Conservation (phyloP, 2,329 filamentous ascomycete species). For the Didymella keratinophila region DNA sequence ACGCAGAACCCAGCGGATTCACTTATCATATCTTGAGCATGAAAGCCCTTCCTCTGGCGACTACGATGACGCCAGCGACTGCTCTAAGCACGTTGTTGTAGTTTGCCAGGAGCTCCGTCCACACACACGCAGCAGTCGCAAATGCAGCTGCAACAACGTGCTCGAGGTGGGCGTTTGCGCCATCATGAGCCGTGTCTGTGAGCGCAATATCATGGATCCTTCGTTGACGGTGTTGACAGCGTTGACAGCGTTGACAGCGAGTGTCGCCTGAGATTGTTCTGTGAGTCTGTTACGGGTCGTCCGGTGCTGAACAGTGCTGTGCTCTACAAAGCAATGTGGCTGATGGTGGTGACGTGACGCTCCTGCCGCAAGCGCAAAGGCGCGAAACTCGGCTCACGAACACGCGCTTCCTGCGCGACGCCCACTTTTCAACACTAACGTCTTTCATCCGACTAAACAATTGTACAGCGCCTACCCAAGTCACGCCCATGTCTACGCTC, state of each 20-base stretch:
- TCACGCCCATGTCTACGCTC: background rate
- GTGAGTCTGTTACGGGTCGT: no score
- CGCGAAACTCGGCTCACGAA: background rate
- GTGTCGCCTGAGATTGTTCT: background rate
- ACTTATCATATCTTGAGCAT: background rate
- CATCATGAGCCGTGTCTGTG: background rate
- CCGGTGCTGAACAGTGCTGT: background rate
- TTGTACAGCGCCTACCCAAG: no score
- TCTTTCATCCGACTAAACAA: background rate
- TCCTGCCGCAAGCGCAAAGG: background rate
- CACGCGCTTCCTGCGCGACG: background rate
- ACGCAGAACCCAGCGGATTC: background rate
- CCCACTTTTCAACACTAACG: background rate
- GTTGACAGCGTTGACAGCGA: no score
- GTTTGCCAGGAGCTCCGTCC: background rate
- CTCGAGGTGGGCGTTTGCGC: conserved; percentile 4
- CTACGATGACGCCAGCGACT: background rate
- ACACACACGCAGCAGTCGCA: background rate
- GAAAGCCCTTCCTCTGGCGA: no score
- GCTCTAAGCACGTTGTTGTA: background rate
- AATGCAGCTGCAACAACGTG: background rate
- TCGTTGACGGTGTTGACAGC: background rate
- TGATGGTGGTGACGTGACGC: background rate
- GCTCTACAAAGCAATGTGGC: background rate
- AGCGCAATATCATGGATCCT: background rate